Evolutionary conservation across 2,329 filamentous ascomycete genomes (phyloP), one percentile per base, ranked within the genome.

Genomic region (Pleurostoma richardsiae): DNA sequence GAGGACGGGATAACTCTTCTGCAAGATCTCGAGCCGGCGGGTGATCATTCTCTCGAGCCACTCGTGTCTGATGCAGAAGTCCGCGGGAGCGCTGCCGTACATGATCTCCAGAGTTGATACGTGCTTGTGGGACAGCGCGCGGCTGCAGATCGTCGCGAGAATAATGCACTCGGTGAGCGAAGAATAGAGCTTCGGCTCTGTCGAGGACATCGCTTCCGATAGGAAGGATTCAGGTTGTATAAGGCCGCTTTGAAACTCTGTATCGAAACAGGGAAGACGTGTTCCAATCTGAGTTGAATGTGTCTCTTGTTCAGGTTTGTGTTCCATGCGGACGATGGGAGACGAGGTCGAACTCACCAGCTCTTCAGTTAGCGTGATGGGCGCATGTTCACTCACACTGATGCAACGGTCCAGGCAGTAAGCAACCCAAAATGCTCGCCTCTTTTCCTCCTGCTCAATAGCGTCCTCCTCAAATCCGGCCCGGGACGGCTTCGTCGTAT

Each of bases 381-480:
- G 54, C 27, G 43, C 53, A 3, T 44, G 42, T 6, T 53, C 53
- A 29, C 48, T 50, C 31, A 58, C 40, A 29, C 51, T 54, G 40
- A 59, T 51, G n/a, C 59, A 50, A 3, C 56, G 51, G 44, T 60
- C 57, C 3, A 60, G 50, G 10, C 53, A 51, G 31, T 59, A 59
- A 2, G 56, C 57, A 33, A 59, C 50, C 57, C 57, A 60, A 41
- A 60, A 59, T 0, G 56, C 57, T 38, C 57, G 48, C 42, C 60
- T 49, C 39, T 45, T 41, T 29, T 59, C 53, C 36, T 60, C 57
- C 8, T 30, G 42, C n/a, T 49, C 45, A 27, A 57, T 47, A 10
- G 45, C 41, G 26, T n/a, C 55, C 52, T 5, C 47, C 47, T 29
- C 19, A 19, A 19, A 19, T 19, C 19, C 19, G 19, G 19, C 19